Conservation (phyloP, 352 stramenopile species). For the Phytophthora kernoviae region DNA sequence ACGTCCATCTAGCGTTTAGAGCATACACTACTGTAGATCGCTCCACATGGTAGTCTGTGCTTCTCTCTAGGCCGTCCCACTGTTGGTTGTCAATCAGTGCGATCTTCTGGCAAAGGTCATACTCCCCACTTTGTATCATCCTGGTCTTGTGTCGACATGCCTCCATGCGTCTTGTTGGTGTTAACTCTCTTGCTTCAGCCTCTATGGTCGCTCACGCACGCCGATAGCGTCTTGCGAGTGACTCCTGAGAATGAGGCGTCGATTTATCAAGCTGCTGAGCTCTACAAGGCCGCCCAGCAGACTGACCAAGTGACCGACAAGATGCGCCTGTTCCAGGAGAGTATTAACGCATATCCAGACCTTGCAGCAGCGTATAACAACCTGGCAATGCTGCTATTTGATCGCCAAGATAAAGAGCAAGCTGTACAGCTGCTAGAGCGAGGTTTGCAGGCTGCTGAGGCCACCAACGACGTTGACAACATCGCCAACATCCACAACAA, state of each 20-base stretch:
- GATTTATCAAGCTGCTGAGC: constrained; percentile 24
- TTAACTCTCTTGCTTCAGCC: constrained; percentile 16
- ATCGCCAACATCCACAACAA: constrained; percentile 73
- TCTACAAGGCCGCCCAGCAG: constrained; percentile 34
- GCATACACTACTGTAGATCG: constrained; percentile 1
- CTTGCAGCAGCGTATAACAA: constrained; percentile 81
- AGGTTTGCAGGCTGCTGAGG: constrained; percentile 38
- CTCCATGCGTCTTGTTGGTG: constrained; percentile 5
- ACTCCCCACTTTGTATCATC: constrained; percentile 10
- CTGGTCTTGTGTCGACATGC: constrained; percentile 1
- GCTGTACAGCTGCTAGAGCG: constrained; percentile 47
- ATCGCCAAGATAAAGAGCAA: constrained; percentile 21
- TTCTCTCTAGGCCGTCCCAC: constrained; percentile 13
- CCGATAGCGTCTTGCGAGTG: constrained; percentile 10
- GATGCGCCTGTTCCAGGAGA: constrained; percentile 44
- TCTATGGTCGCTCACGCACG: not conserved
- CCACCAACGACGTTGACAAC: constrained; percentile 41
- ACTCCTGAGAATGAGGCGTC: constrained; percentile 34
- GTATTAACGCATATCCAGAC: constrained; percentile 53
- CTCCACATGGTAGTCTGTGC: not conserved
- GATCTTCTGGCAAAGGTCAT: constrained; percentile 31
- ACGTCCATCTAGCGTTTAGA: not conserved
- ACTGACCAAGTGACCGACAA: constrained; percentile 13
- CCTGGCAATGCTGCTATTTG: constrained; percentile 63
- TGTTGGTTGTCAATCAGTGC: constrained; percentile 24